These are phyloP conservation scores for Sphaerobolus stellatus DNA, from an alignment of 1,284 basidiomycete genomes.

Conservation along the genomic window DNA sequence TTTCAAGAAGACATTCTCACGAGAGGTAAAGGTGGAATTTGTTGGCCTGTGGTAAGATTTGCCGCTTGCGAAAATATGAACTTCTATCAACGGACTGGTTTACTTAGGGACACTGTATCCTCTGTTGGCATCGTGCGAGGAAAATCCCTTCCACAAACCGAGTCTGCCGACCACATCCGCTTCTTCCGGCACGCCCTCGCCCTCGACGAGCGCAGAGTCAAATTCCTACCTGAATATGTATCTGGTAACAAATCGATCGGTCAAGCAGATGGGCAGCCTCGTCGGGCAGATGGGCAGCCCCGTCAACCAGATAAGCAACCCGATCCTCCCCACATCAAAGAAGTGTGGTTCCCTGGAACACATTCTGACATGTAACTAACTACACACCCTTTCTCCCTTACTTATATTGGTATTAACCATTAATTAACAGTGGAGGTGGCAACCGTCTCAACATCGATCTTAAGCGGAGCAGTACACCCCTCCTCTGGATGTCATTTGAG, in stretches of 20 bases:
- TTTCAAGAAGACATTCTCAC: slow-evolving; percentile 68
- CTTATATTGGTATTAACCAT: background rate
- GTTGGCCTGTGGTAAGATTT: slow-evolving; percentile 60
- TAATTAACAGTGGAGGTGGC: background rate
- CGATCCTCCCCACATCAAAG: slow-evolving; percentile 2
- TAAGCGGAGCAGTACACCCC: background rate
- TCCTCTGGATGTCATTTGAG: slow-evolving; percentile 1
- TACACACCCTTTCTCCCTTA: background rate
- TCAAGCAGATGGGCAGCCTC: background rate
- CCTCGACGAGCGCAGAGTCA: slow-evolving; percentile 27
- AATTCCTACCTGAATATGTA: slow-evolving; percentile 24
- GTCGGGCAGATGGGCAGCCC: background rate
- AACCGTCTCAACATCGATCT: background rate
- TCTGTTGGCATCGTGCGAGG: slow-evolving; percentile 57
- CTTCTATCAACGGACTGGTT: background rate
- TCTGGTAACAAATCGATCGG: background rate
- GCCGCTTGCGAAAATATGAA: slow-evolving; percentile 13
- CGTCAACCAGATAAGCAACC: background rate
- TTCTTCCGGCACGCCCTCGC: slow-evolving; percentile 38
- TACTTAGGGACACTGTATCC: slow-evolving; percentile 63
- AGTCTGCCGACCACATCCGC: slow-evolving; percentile 54
- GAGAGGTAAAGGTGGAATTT: slow-evolving; percentile 57
- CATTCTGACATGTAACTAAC: slow-evolving; percentile 8
- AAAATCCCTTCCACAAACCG: slow-evolving; percentile 60
- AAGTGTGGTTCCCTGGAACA: slow-evolving; percentile 5